Percentiles rank a stretch among this genome's conserved stretches.
phyloP scores from a whole-genome alignment of 805 yeast species.

The Nakazawaea laoshanensis region DNA sequence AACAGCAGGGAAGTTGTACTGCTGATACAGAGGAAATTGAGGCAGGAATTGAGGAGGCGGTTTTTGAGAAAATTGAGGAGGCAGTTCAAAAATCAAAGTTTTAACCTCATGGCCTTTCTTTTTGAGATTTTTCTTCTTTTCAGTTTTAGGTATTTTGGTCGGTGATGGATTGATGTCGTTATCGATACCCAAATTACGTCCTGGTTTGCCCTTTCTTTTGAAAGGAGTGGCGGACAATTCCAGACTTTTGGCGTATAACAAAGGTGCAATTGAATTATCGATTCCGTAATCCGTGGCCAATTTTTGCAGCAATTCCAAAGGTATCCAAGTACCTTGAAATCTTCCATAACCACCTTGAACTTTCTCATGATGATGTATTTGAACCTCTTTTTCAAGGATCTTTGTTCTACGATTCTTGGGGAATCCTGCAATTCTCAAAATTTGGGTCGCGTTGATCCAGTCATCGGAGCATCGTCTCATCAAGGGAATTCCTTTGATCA shows the following conservation, averaged over 20 bases:
- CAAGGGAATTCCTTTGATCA: slow-evolving; percentile 61
- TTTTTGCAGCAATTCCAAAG: slow-evolving; percentile 53
- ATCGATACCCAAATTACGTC: slow-evolving; percentile 18
- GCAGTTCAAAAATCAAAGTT: slow-evolving; percentile 23
- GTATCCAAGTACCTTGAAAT: slow-evolving; percentile 85
- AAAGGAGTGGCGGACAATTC: slow-evolving; percentile 31
- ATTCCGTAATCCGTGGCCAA: slow-evolving; percentile 46
- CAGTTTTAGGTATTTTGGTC: slow-evolving; percentile 10
- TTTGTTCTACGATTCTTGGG: slow-evolving; percentile 76
- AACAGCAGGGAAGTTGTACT: slow-evolving; percentile 8
- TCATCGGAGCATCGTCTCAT: slow-evolving; percentile 90
- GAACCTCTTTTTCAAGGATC: slow-evolving; percentile 68
- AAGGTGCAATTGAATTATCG: slow-evolving; percentile 39
- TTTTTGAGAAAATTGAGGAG: slow-evolving; percentile 2
- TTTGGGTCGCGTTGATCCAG: slow-evolving; percentile 90
- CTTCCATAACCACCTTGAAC: slow-evolving; percentile 83
- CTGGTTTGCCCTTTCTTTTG: slow-evolving; percentile 28
- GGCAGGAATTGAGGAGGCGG: slow-evolving; percentile 12
- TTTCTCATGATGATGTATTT: slow-evolving; percentile 57
- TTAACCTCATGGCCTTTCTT: slow-evolving; percentile 17
- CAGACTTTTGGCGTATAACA: slow-evolving; percentile 45
- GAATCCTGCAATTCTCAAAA: slow-evolving; percentile 67
- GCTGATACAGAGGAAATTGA: slow-evolving; percentile 4
- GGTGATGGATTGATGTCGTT: slow-evolving; percentile 25
- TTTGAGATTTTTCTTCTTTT: slow-evolving; percentile 8